These are phyloP conservation scores for Fistulina hepatica DNA, from an alignment of 1,284 basidiomycete genomes.

Conservation along the genomic window DNA sequence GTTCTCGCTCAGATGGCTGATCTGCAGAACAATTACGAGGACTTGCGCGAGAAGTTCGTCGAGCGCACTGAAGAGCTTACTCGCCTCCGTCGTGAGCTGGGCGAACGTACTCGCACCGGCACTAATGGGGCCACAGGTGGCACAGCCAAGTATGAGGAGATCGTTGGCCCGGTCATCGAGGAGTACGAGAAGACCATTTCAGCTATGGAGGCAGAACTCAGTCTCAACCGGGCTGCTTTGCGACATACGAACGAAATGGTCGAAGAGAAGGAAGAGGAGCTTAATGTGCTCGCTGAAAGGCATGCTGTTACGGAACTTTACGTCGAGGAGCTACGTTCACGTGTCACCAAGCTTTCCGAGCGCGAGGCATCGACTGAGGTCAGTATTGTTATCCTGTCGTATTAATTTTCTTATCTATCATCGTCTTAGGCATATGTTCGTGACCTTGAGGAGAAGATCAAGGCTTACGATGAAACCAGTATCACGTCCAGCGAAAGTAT, in stretches of 20 bases:
- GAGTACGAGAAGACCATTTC: slow-evolving; percentile 98
- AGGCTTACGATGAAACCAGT: slow-evolving; percentile 68
- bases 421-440: slow-evolving; percentile 69
- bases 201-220: slow-evolving; percentile 90
- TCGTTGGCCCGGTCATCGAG: slow-evolving; percentile 95
- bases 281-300: slow-evolving; percentile 53
- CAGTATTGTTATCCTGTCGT: slow-evolving; percentile 14
- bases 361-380: slow-evolving; percentile 88
- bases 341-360: slow-evolving; percentile 77
- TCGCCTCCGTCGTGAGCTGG: slow-evolving; percentile 61
- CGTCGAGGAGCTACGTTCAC: slow-evolving; percentile 72
- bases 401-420: slow-evolving; percentile 12
- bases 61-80: slow-evolving; percentile 84
- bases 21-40: slow-evolving; percentile 74
- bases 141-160: slow-evolving; percentile 84
- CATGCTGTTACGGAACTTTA: slow-evolving; percentile 77
- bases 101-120: slow-evolving; percentile 53
- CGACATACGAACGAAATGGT: slow-evolving; percentile 85
- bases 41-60: slow-evolving; percentile 73
- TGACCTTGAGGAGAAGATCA: slow-evolving; percentile 87
- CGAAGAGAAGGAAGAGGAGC: slow-evolving; percentile 79
- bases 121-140: slow-evolving; percentile 58
- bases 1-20: slow-evolving; percentile 67
- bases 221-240: slow-evolving; percentile 80
- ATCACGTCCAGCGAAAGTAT: slow-evolving; percentile 68